These are phyloP conservation scores for Talaromyces wortmannii DNA, from an alignment of 495 filamentous ascomycete species.

Conservation along the genomic window DNA sequence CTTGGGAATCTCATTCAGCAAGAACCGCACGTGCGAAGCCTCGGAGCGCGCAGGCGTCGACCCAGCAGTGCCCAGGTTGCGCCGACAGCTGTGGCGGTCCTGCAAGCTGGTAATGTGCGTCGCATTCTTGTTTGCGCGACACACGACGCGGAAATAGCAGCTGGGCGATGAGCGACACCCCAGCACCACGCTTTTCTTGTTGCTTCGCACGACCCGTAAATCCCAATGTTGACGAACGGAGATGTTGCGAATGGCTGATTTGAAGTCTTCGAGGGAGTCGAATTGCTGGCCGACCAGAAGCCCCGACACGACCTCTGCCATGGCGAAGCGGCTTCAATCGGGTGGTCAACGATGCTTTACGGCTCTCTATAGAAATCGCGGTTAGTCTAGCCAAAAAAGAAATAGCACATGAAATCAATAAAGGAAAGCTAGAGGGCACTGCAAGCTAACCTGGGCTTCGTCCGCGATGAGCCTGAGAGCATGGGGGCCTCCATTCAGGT, in stretches of 20 bases:
- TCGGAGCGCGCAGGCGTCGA: conserved; percentile 36
- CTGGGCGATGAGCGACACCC: conserved; percentile 34
- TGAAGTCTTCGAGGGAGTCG: conserved; percentile 36
- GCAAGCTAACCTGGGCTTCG: neutral
- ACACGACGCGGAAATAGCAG: conserved; percentile 40
- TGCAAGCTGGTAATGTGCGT: conserved; percentile 42
- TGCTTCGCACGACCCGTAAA: conserved; percentile 37
- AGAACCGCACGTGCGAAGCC: conserved; percentile 40
- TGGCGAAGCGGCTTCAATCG: neutral
- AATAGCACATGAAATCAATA: neutral
- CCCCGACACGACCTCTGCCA: conserved; percentile 39
- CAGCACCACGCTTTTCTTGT: conserved; percentile 41
- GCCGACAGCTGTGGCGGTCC: conserved; percentile 35
- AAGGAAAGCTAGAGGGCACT: neutral
- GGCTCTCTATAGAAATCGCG: neutral
- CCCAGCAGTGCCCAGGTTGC: conserved; percentile 22
- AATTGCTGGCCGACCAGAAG: conserved; percentile 40
- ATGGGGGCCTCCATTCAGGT: conserved; percentile 1
- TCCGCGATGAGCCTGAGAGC: conserved; percentile 1
- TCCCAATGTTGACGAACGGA: conserved; percentile 42
- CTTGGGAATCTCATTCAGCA: conserved; percentile 38
- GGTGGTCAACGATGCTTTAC: neutral
- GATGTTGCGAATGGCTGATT: conserved; percentile 34
- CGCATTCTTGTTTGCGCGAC: conserved; percentile 39
- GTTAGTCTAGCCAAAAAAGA: neutral